Evolutionary conservation across 2,329 filamentous ascomycete species (phyloP), one percentile per base, ranked within the genome.

Genomic region (Nemania sp.): DNA sequence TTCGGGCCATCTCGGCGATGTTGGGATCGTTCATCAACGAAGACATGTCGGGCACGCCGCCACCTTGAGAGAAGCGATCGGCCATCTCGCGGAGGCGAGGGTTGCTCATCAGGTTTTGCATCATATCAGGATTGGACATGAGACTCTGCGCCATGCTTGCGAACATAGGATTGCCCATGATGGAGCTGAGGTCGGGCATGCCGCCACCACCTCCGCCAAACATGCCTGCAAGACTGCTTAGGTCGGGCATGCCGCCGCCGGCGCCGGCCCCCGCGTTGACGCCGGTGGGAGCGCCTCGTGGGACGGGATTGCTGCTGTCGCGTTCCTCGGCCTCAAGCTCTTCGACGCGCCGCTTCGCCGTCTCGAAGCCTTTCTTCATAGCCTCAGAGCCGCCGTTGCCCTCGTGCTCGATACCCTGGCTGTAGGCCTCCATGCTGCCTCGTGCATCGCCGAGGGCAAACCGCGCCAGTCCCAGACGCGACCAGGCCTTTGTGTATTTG

Each of bases 161-260:
- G 79, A 99, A 96, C 95, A 98, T 98, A 57, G 95, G 95, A 81
- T 98, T 99, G 81, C 82, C 92, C 92, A 98, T 96, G 75, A 99
- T 88, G 65, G 86, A 86, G 65, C 86, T 79, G 21, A 99, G 81
- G 75, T 98, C 94, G 12, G 93, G 92, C 90, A 97, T 95, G 56
- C 91, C 91, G 53, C 89, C 89, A 10, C 81, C 82, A 18, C 81
- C 82, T n/a, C 81, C 81, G 42, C 87, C 88, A 67, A 93, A 81
- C 88, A 93, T 90, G 71, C 87, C 83, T 3, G 90, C 90, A 46
- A 94, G 79, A 62, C 82, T 82, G 60, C 81, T 79, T n/a, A 93
- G 78, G 72, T 92, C 88, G 1, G 90, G 90, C 82, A 89, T 87
- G 20, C 87, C 89, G 6, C 75, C 77, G 9, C 75, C 78, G 25